Evolutionary conservation across 345 rosid genomes (phyloP), one percentile per base, ranked within the genome.

Genomic region (Laguncularia racemosa): DNA sequence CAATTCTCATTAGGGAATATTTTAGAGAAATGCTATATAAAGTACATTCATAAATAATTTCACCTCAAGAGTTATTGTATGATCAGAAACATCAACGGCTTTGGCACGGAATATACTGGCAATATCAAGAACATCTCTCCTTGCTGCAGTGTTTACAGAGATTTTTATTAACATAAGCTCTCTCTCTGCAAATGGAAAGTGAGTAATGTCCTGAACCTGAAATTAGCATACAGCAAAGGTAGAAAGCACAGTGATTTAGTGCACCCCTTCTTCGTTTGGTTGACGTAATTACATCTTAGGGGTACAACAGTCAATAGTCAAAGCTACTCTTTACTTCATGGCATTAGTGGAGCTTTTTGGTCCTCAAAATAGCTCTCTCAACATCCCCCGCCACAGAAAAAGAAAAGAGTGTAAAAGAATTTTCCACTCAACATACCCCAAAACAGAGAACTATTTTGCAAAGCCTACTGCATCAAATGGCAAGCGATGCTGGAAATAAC

Each of bases 51-150:
- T 1, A 20, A 53, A 20, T 6, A 48, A 20, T 14, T 33, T 60
- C 26, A 67, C 71, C 71, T 67, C 71, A 48, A 67, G 65, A 46
- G 71, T 67, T 44, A 67, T 67, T 21, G 71, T 67, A 53, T 67
- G 71, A 56, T 60, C 71, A 48, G 65, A 60, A 19, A 67, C 71
- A 60, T 67, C 71, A 55, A 67, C 44, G 9, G 71, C 65, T 46
- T 43, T 55, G 40, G 65, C 71, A 33, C 71, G 55, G 61, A 67
- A 67, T 50, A 67, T 67, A 58, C 71, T 67, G 58, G 71, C 71
- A 60, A 67, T 67, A 26, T 67, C 71, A 17, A 67, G 64, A n/a
- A 67, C 65, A 43, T 67, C 71, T 6, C 61, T 48, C 20, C 71
- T 57, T 13, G 71, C 71, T 48, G 65, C 45, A 21, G 65, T 56